Base-by-base conservation (phyloP, 2,329 filamentous ascomycete species). In the Aspergillus udagawae region DNA sequence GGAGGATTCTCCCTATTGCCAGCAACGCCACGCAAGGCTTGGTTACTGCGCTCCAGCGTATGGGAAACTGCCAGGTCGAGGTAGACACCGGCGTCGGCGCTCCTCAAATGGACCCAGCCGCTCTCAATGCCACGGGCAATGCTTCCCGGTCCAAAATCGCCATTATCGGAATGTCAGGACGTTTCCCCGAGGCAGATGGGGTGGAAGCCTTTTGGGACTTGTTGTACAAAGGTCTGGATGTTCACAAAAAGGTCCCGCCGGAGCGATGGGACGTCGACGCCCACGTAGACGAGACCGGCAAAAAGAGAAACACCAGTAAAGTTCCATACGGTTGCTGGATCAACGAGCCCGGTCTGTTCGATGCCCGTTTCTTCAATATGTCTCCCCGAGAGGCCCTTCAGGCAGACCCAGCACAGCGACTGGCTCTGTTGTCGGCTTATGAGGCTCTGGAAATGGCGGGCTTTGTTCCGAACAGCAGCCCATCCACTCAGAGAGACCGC, bases 301-400 rank as follows among this genome's bases (percentile, higher is more conserved):
- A 89, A 72, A 79, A 78, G 27, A 84, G 84, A 69, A 91, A 90
- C 77, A 89, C 87, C 60, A 87, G 83, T 55, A 84, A 88, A 72
- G 89, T 86, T 1, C 85, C 86, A 1, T 89, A 84, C 64, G 88
- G 88, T 5, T 89, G 86, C 75, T 91, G 84, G 71, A 82, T 89
- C 59, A 83, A 90, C 61, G 81, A 89, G 58, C 88, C 87, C 0
- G 86, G 86, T 50, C 76, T 86, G 50, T 91, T 91, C 66, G 88
- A 91, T 65, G 83, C 86, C 14, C 80, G 83, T 0, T 91, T 91
- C 75, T 91, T 91, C 81, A 89, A 89, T 71, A 91, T 91, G 85
- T 90, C 87, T 35, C 87, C 87, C 3, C 83, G 86, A 62, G 88
- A 91, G 72, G 88, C 88, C 21, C 81, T 82, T 52, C 86, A 89